Evolutionary conservation across 208 protist genomes (phyloP).

Genomic region (Leishmania aethiopica): DNA sequence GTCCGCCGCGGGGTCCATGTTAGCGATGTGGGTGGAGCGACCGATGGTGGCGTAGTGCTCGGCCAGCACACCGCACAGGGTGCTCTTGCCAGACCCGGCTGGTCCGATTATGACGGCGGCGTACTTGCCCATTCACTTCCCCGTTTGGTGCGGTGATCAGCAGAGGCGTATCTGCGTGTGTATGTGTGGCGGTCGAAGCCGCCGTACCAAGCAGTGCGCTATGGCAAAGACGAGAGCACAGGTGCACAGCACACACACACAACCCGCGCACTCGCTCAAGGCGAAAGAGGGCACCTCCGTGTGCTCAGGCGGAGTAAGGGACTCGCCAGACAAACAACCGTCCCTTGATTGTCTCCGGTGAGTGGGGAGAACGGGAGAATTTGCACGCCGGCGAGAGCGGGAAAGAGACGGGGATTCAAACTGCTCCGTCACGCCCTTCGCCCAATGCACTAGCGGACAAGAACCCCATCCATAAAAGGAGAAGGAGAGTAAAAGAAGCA

Average conservation of each 20-base stretch:
- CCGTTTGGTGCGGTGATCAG: neutral
- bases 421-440: neutral
- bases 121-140: constrained; percentile 83
- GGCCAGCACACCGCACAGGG: constrained; percentile 77
- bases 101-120: constrained; percentile 91
- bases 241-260: neutral
- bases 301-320: neutral
- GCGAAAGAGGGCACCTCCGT: neutral
- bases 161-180: neutral
- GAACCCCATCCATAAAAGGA: neutral
- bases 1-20: constrained; percentile 99
- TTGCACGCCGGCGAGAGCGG: neutral
- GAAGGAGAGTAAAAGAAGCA: neutral
- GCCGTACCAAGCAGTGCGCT: neutral
- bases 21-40: constrained; percentile 95
- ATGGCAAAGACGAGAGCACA: neutral
- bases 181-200: neutral
- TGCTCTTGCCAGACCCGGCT: constrained; percentile 93
- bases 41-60: constrained; percentile 89
- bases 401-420: neutral
- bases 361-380: neutral
- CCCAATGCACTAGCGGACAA: neutral
- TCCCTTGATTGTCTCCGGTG: neutral
- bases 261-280: neutral
- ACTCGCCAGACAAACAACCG: neutral